Percentiles rank a stretch among this genome's conserved stretches.
These are phyloP conservation scores for Capillidium rhysosporum DNA, from an alignment of 371 early-diverging fungal species.

Conservation along the genomic window DNA sequence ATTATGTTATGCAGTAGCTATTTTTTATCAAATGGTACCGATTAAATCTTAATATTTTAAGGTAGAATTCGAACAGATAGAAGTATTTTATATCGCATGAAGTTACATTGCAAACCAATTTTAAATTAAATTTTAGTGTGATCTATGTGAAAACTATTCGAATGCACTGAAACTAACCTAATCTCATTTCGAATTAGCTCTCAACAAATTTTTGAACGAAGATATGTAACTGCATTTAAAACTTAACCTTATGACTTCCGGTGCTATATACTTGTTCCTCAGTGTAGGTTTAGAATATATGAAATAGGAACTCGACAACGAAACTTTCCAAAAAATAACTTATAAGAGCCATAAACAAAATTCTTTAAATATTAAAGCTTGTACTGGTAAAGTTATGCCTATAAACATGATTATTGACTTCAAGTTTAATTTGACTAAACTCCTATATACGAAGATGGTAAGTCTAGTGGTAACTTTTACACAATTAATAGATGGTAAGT, in stretches of 20 bases:
- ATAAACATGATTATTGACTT: background rate
- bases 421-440: background rate
- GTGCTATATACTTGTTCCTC: background rate
- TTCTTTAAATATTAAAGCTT: background rate
- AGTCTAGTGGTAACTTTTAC: background rate
- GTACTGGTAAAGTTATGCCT: background rate
- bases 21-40: background rate
- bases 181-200: background rate
- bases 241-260: background rate
- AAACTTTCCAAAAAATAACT: background rate
- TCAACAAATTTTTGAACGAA: background rate
- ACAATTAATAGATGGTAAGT: constrained; percentile 34
- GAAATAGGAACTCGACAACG: background rate
- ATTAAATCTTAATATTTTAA: background rate
- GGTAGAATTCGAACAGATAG: background rate
- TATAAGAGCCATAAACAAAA: background rate
- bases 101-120: no score
- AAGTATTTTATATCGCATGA: no score
- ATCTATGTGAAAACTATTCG: constrained; percentile 4
- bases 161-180: background rate
- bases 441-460: background rate
- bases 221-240: no score
- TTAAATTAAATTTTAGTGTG: constrained; percentile 18
- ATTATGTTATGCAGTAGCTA: background rate
- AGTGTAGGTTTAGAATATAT: background rate